phyloP scores from a whole-genome alignment of 2,329 filamentous ascomycete genomes.

The Penicillium sp. region DNA sequence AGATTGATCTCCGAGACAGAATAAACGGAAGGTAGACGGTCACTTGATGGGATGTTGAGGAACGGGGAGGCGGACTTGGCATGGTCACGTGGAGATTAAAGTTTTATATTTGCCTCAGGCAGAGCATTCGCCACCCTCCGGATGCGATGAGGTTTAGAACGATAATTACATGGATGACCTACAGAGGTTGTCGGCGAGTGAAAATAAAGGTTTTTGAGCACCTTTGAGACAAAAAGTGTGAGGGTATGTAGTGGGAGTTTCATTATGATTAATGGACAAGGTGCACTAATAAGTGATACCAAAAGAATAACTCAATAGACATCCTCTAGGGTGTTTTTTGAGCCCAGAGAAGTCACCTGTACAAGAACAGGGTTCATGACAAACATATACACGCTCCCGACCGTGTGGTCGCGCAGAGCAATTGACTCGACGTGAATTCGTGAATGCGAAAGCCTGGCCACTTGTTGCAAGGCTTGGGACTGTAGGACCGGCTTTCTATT shows the following conservation, averaged over 20 bases:
- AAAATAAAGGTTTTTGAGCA: neutral
- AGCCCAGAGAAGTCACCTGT: constrained; percentile 11
- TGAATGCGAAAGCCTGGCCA: constrained; percentile 10
- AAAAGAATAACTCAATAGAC: constrained; percentile 7
- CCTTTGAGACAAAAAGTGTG: neutral
- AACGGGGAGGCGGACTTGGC: neutral
- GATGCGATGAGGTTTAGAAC: neutral
- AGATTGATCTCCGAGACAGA: constrained; percentile 22
- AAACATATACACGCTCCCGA: constrained; percentile 9
- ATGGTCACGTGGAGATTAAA: neutral
- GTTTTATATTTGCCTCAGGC: constrained; percentile 6
- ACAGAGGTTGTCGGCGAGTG: neutral
- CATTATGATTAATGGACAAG: constrained; percentile 25
- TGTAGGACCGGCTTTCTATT: constrained; percentile 23
- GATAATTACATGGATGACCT: neutral
- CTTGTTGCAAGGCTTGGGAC: neutral
- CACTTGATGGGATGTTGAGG: constrained; percentile 4
- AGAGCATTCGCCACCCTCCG: neutral
- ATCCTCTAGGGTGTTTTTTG: neutral
- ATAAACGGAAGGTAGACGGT: constrained; percentile 27
- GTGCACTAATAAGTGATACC: constrained; percentile 25
- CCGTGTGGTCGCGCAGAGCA: neutral
- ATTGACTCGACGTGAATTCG: constrained; percentile 17
- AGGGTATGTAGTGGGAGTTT: neutral
- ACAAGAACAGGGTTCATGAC: constrained; percentile 13